Evolutionary conservation across 2,329 filamentous ascomycete genomes (phyloP).

Genomic region (Fusarium virguliforme): DNA sequence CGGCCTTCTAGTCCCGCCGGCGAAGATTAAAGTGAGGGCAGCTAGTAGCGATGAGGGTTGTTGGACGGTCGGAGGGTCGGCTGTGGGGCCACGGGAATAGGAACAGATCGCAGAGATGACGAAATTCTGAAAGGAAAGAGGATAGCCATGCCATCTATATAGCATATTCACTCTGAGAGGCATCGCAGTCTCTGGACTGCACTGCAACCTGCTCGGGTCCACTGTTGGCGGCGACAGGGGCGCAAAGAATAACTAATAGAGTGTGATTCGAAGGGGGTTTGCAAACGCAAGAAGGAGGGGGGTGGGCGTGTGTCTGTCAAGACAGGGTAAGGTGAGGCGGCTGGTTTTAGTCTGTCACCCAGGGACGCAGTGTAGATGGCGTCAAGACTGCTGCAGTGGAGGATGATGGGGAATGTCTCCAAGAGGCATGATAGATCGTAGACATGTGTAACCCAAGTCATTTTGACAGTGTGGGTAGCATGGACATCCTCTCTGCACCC

Average conservation of each 20-base stretch:
- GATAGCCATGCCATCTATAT: constrained; percentile 50
- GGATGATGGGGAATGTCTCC: constrained; percentile 23
- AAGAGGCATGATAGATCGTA: constrained; percentile 22
- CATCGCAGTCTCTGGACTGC: constrained; percentile 37
- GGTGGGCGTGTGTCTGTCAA: constrained; percentile 40
- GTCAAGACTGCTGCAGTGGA: constrained; percentile 38
- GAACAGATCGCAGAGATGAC: constrained; percentile 48
- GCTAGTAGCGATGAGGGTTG: constrained; percentile 32
- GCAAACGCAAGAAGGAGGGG: constrained; percentile 34
- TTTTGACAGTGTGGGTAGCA: constrained; percentile 19
- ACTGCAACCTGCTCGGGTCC: constrained; percentile 45
- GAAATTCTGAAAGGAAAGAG: constrained; percentile 45
- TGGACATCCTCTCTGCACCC: constrained; percentile 14
- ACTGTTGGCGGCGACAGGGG: constrained; percentile 45
- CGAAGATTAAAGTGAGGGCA: constrained; percentile 44
- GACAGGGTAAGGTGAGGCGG: constrained; percentile 49
- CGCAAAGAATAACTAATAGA: constrained; percentile 42
- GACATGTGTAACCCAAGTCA: constrained; percentile 28
- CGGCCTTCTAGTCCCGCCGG: constrained; percentile 46
- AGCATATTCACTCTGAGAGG: constrained; percentile 37
- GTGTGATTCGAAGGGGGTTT: constrained; percentile 42
- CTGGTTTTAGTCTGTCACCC: constrained; percentile 44
- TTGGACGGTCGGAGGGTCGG: constrained; percentile 32
- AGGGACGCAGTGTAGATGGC: constrained; percentile 44
- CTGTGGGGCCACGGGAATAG: constrained; percentile 45